These are phyloP conservation scores for Ceratobasidium sp. DNA, from an alignment of 1,284 basidiomycete genomes.

Conservation along the genomic window DNA sequence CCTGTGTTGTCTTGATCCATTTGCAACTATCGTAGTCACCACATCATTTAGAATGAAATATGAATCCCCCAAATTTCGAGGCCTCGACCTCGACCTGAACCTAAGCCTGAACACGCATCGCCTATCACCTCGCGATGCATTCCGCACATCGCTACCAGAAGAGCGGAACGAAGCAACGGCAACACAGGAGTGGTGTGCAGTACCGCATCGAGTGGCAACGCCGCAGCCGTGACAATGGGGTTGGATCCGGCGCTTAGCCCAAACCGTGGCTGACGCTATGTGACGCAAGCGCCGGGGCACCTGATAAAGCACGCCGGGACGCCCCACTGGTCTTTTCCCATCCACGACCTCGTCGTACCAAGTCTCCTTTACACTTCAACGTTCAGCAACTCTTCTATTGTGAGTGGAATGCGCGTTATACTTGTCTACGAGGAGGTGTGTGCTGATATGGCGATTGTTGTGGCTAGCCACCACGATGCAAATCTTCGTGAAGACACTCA, in stretches of 20 bases:
- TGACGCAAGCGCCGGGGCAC: slow-evolving; percentile 31
- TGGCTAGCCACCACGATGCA: slow-evolving; percentile 91
- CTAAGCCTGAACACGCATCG: too few species aligned
- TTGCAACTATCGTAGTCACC: too few species aligned
- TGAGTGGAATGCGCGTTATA: background rate
- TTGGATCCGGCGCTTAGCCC: background rate
- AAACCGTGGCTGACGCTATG: slow-evolving; percentile 15
- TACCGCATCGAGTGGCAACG: background rate
- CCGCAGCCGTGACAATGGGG: slow-evolving; percentile 2
- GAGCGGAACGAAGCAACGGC: background rate
- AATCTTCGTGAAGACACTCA: slow-evolving; percentile 98
- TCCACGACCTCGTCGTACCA: slow-evolving; percentile 40
- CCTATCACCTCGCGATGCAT: too few species aligned
- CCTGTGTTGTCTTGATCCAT: too few species aligned
- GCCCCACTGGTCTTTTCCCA: slow-evolving; percentile 5
- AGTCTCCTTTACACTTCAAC: slow-evolving; percentile 3
- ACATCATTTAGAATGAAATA: too few species aligned
- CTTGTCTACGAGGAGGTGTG: too few species aligned
- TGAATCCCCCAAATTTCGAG: too few species aligned
- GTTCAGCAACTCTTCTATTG: slow-evolving; percentile 13
- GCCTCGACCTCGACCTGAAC: too few species aligned
- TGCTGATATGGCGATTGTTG: background rate
- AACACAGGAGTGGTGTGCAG: background rate
- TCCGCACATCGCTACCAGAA: too few species aligned
- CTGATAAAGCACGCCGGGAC: slow-evolving; percentile 24